Evolutionary conservation across 2,329 filamentous ascomycete species (phyloP).

Genomic region (Cladosporium sphaerospermum): DNA sequence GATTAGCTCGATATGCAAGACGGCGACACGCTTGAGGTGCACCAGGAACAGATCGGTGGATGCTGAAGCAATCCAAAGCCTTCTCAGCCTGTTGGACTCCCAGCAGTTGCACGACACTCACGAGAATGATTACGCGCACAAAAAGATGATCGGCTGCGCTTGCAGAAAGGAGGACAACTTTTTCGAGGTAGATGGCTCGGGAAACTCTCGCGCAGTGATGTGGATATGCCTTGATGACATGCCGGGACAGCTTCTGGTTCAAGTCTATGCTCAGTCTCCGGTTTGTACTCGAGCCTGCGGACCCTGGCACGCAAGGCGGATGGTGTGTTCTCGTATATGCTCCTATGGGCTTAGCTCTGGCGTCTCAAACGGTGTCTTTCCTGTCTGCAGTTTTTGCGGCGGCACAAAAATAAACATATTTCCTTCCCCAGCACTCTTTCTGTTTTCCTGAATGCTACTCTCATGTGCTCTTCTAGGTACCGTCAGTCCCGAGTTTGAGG

Average conservation of each 20-base stretch:
- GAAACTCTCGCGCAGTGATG: too few relatives aligned
- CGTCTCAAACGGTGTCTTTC: slow-evolving; percentile 3
- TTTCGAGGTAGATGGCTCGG: background rate
- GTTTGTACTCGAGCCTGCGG: background rate
- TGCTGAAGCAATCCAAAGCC: background rate
- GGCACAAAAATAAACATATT: too few relatives aligned
- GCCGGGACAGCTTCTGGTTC: too few relatives aligned
- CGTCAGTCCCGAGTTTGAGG: too few relatives aligned
- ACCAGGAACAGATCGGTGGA: slow-evolving; percentile 96
- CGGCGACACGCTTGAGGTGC: slow-evolving; percentile 91
- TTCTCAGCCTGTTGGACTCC: too few relatives aligned
- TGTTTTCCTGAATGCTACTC: too few relatives aligned
- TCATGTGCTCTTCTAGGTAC: too few relatives aligned
- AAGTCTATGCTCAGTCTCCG: too few relatives aligned
- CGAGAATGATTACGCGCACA: slow-evolving; percentile 8
- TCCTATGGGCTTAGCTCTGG: slow-evolving; percentile 6
- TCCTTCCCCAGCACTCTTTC: too few relatives aligned
- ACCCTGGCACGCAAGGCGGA: background rate
- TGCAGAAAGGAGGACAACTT: background rate
- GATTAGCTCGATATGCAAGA: slow-evolving; percentile 89
- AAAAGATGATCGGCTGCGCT: background rate
- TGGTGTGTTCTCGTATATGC: background rate
- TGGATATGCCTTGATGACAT: too few relatives aligned
- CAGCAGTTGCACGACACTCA: background rate
- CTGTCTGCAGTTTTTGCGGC: slow-evolving; percentile 1